These are phyloP conservation scores for Knufia fluminis DNA, from an alignment of 2,329 filamentous ascomycete species.

Conservation along the genomic window DNA sequence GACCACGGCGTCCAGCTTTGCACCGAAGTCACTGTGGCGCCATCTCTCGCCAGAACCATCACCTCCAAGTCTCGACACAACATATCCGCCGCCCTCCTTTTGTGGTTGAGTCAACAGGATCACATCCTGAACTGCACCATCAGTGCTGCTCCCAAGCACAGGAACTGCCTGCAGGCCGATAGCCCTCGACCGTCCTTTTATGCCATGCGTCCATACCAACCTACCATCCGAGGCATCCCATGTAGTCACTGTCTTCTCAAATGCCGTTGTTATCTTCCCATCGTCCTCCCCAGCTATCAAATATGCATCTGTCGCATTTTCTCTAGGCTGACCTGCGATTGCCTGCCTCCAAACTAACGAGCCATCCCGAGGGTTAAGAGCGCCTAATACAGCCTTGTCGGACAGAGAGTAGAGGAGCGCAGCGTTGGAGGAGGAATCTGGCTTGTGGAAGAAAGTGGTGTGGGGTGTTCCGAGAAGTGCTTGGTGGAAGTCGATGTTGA, in stretches of 20 bases:
- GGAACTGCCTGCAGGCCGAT: slow-evolving; percentile 22
- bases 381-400: slow-evolving; percentile 72
- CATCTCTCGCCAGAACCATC: slow-evolving; percentile 65
- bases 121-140: slow-evolving; percentile 56
- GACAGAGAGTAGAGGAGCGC: slow-evolving; percentile 87
- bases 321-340: slow-evolving; percentile 41
- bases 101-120: slow-evolving; percentile 45
- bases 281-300: slow-evolving; percentile 53
- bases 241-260: slow-evolving; percentile 59
- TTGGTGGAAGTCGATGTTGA: slow-evolving; percentile 86
- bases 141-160: slow-evolving; percentile 43
- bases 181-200: slow-evolving; percentile 38
- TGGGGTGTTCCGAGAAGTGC: slow-evolving; percentile 74
- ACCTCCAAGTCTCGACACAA: slow-evolving; percentile 53
- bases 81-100: slow-evolving; percentile 57
- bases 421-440: slow-evolving; percentile 69
- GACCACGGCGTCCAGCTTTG: slow-evolving; percentile 60
- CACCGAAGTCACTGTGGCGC: slow-evolving; percentile 59
- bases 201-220: slow-evolving; percentile 61
- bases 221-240: slow-evolving; percentile 81
- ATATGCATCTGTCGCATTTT: slow-evolving; percentile 29
- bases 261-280: slow-evolving; percentile 64
- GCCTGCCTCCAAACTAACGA: slow-evolving; percentile 78
- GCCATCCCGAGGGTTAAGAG: slow-evolving; percentile 80
- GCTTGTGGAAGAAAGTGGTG: slow-evolving; percentile 91